Conservation (phyloP, 495 filamentous ascomycete species). For the Penicillium egyptiacum region DNA sequence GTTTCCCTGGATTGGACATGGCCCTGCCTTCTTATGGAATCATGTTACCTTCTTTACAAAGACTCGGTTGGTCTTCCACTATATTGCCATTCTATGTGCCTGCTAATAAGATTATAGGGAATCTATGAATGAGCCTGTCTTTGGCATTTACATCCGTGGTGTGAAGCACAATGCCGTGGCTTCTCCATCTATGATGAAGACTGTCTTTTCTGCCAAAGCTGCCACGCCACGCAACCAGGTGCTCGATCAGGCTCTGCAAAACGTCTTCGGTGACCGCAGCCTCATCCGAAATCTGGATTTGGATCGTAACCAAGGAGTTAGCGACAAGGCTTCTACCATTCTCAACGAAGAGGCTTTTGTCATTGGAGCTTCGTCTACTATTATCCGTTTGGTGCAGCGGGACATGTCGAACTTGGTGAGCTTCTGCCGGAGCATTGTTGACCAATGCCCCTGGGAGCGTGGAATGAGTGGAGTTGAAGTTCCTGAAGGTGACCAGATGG, state of each 20-base stretch:
- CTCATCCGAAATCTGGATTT: slow-evolving; percentile 35
- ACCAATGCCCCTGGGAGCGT: slow-evolving; percentile 63
- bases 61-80: slow-evolving; percentile 37
- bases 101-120: slow-evolving; percentile 31
- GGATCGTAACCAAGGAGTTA: slow-evolving; percentile 35
- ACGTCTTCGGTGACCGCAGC: slow-evolving; percentile 52
- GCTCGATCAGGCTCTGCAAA: slow-evolving; percentile 42
- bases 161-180: slow-evolving; percentile 51
- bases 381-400: slow-evolving; percentile 39
- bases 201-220: slow-evolving; percentile 40
- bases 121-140: slow-evolving; percentile 46
- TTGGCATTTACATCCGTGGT: slow-evolving; percentile 53
- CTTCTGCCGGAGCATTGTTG: slow-evolving; percentile 58
- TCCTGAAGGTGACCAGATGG: slow-evolving; percentile 31
- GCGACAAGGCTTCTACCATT: slow-evolving; percentile 33
- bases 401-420: slow-evolving; percentile 54
- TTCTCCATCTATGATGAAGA: slow-evolving; percentile 50
- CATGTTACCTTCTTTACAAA: slow-evolving; percentile 42
- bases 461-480: slow-evolving; percentile 35
- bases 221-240: slow-evolving; percentile 31
- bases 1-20: slow-evolving; percentile 58
- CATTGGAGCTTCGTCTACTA: slow-evolving; percentile 35
- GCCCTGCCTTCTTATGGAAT: slow-evolving; percentile 46
- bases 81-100: slow-evolving; percentile 4
- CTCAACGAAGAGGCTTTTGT: slow-evolving; percentile 49